These are phyloP conservation scores for Tagetes patula DNA, from an alignment of 129 eudicot genomes.

Conservation along the genomic window DNA sequence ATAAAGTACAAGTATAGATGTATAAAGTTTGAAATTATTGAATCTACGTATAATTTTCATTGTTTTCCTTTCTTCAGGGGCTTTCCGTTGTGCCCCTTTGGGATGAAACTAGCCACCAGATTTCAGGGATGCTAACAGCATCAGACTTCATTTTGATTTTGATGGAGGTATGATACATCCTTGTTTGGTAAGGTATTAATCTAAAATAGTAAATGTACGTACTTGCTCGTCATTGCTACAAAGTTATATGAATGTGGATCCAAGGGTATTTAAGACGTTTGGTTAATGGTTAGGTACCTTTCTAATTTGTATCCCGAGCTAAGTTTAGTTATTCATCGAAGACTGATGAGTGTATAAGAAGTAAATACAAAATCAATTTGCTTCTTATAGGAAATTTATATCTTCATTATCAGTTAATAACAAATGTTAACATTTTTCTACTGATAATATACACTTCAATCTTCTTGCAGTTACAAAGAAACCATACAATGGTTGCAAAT, in stretches of 20 bases:
- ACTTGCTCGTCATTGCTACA: neutral
- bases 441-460: neutral
- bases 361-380: neutral
- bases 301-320: neutral
- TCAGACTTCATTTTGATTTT: constrained; percentile 49
- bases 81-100: constrained; percentile 58
- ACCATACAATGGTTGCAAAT: constrained; percentile 4
- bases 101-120: constrained; percentile 44
- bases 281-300: constrained; percentile 24
- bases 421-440: neutral
- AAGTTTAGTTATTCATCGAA: neutral
- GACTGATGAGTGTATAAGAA: neutral
- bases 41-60: constrained; percentile 1
- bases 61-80: constrained; percentile 35
- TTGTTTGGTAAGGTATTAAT: constrained; percentile 2
- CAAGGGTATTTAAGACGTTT: constrained; percentile 3
- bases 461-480: constrained; percentile 16
- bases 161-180: constrained; percentile 14
- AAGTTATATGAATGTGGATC: neutral
- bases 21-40: constrained; percentile 6
- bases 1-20: neutral
- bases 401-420: neutral
- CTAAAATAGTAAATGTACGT: neutral
- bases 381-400: constrained; percentile 1
- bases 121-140: constrained; percentile 61